Base-by-base conservation (phyloP, 169 alveolate species). In the Plasmodium malariae region DNA sequence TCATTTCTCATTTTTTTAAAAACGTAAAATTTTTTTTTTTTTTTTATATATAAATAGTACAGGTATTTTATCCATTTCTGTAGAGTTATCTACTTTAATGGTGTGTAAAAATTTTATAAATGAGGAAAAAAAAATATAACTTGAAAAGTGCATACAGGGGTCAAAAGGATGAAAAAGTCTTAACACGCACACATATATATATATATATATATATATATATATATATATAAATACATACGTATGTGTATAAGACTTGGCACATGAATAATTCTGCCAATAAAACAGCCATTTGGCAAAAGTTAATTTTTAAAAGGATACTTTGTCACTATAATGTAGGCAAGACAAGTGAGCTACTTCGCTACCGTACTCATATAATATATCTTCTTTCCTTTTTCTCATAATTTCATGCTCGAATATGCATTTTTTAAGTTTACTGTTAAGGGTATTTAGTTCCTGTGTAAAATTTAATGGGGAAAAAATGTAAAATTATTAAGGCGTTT, bases 321-420 rank as follows among this genome's bases (percentile, higher is more conserved):
- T 63, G 37, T 68, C 34, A 55, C 32, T 62, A 67, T 28, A 37
- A 34, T 60, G 63, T 6, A 76, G 49, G 36, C 89, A 76, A 63
- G 89, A 76, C 14, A 76, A 51, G 54, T 76, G 78, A 4, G 89
- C 89, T 28, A 76, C n/a, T 36, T 76, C 89, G 34, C 59, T 40
- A 7, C 89, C 89, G 37, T 76, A 76, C 34, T 76, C 89, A 40
- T 76, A 76, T 28, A 76, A 26, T 0, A 76, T 76, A 28, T 62
- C 78, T 63, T 49, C 89, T n/a, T 48, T 60, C n/a, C 17, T 76
- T 32, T 59, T 48, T 36, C 48, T 65, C 74, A 76, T 48, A 36
- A 76, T 68, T 45, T 76, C 89, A 49, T 76, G 76, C 32, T 76
- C 78, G 54, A 76, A 76, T 37, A 76, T 45, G 60, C 89, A 76